phyloP scores from a whole-genome alignment of 768 basidiomycete genomes.

The Xanthoconium purpureum region DNA sequence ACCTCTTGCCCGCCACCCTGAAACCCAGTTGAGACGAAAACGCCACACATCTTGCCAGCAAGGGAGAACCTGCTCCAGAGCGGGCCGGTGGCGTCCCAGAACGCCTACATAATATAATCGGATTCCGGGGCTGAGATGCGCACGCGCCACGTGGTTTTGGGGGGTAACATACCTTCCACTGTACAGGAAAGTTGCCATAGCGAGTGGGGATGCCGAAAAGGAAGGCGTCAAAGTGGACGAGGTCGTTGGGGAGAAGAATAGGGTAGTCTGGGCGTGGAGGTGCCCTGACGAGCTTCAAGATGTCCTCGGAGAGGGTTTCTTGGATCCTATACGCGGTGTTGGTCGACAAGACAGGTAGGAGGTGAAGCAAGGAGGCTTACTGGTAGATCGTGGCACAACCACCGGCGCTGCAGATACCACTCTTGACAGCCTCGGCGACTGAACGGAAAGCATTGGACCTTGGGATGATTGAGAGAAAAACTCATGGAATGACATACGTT shows the following conservation, averaged over 20 bases:
- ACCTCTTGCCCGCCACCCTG: conserved; percentile 50
- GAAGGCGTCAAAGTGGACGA: conserved; percentile 39
- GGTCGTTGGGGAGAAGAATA: conserved; percentile 29
- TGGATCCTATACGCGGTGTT: conserved; percentile 48
- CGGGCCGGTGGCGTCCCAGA: conserved; percentile 52
- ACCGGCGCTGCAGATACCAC: conserved; percentile 41
- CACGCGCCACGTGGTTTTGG: not conserved
- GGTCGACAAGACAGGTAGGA: not conserved
- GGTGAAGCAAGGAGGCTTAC: conserved; percentile 27
- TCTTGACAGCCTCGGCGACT: conserved; percentile 38
- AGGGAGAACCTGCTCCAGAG: conserved; percentile 43
- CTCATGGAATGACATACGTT: conserved; percentile 32
- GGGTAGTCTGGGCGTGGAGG: conserved; percentile 65
- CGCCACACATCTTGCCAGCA: conserved; percentile 44
- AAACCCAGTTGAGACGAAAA: conserved; percentile 44
- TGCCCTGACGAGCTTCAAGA: conserved; percentile 68
- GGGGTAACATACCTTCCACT: conserved; percentile 51
- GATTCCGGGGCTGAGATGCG: too few species aligned
- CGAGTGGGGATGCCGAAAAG: conserved; percentile 45
- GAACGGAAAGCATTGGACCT: not conserved
- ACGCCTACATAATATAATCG: too few species aligned
- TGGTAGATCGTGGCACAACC: conserved; percentile 46
- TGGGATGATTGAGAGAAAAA: not conserved
- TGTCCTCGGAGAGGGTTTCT: conserved; percentile 75
- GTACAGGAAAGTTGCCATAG: conserved; percentile 48